Percentiles rank a stretch among this genome's conserved stretches.
phyloP scores from a whole-genome alignment of 345 rosid species.

The Raphanus sativus region DNA sequence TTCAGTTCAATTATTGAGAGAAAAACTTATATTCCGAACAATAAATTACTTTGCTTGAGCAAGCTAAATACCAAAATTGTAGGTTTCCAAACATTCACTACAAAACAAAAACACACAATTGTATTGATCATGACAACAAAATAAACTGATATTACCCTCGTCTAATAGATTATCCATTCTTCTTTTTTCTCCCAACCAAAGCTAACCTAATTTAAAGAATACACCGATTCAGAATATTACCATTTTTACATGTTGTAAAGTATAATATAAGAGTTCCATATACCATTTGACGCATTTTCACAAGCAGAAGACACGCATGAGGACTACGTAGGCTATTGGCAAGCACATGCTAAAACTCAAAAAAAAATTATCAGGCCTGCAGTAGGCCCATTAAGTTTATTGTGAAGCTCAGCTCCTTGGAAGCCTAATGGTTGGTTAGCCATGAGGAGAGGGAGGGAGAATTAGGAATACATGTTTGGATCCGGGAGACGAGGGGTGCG shows the following conservation, averaged over 20 bases:
- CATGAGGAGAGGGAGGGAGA: not conserved
- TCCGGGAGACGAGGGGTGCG: not conserved
- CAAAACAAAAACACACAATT: not conserved
- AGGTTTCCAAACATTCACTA: conserved; percentile 11
- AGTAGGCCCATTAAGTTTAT: conserved; percentile 3
- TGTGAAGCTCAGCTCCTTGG: not conserved
- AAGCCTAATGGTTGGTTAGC: not conserved
- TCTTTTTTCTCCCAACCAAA: too few species aligned
- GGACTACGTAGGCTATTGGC: not conserved
- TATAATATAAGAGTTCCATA: not conserved
- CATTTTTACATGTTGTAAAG: not conserved
- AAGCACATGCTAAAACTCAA: not conserved
- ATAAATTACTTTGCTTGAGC: not conserved
- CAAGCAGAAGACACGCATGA: not conserved
- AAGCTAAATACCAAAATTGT: not conserved
- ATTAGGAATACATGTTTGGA: not conserved
- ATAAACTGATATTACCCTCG: not conserved
- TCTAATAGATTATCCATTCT: not conserved
- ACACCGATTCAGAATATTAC: too few species aligned
- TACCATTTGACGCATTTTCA: not conserved
- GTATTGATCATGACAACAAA: not conserved
- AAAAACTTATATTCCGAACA: not conserved
- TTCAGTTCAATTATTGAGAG: not conserved
- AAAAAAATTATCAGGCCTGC: not conserved
- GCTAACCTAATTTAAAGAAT: too few species aligned